A percentile compares a stretch with the other conserved stretches of the same genome.
Evolutionary conservation across 2,329 filamentous ascomycete genomes (phyloP).

Genomic region (Sporothrix sp.): DNA sequence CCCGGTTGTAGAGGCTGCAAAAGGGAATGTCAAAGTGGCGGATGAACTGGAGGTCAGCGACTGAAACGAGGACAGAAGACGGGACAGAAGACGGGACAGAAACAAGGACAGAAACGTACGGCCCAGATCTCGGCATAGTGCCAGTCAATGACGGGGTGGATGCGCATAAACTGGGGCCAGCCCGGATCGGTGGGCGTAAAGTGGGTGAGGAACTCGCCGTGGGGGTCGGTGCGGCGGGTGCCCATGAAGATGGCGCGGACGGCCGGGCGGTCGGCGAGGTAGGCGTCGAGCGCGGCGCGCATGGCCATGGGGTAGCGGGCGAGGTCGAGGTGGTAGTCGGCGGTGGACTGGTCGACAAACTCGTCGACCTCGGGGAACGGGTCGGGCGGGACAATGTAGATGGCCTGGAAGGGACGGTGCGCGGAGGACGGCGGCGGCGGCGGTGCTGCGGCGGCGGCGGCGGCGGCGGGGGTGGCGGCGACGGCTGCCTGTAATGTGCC

Average conservation of each 20-base stretch:
- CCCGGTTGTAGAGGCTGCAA: conserved; percentile 71
- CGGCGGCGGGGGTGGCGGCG: conserved; percentile 13
- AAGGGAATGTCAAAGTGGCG: conserved; percentile 71
- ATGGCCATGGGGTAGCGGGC: conserved; percentile 68
- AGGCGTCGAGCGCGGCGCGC: conserved; percentile 69
- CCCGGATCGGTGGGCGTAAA: conserved; percentile 82
- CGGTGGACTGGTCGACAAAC: conserved; percentile 62
- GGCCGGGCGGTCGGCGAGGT: conserved; percentile 52
- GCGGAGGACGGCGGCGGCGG: conserved; percentile 20
- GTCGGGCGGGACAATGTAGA: conserved; percentile 79
- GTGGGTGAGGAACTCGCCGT: conserved; percentile 66
- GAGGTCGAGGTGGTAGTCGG: conserved; percentile 65
- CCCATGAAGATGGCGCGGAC: conserved; percentile 80
- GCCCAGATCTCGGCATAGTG: conserved; percentile 92
- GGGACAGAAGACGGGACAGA: neutral
- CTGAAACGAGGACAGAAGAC: neutral
- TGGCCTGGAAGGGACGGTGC: conserved; percentile 54
- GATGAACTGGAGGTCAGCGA: conserved; percentile 52
- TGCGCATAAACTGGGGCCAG: conserved; percentile 86
- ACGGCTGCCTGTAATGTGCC: too few species aligned
- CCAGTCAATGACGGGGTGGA: conserved; percentile 97
- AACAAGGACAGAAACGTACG: conserved; percentile 37
- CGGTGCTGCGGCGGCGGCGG: neutral
- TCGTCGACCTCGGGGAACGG: conserved; percentile 79
- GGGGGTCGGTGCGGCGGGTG: conserved; percentile 83